Conservation (phyloP, 495 filamentous ascomycete genomes). For the Cercophora newfieldiana region DNA sequence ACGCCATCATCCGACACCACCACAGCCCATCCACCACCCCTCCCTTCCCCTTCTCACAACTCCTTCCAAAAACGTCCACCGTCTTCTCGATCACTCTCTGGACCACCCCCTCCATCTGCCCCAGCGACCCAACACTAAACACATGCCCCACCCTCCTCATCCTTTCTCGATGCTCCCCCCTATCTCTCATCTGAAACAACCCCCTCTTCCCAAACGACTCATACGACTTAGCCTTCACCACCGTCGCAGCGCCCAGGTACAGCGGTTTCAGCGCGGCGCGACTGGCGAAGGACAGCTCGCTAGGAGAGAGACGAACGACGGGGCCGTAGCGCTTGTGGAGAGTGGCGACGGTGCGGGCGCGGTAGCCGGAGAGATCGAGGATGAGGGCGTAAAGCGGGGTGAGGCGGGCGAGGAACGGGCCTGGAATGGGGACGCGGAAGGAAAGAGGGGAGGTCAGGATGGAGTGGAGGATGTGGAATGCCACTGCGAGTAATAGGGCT, state of each 20-base stretch:
- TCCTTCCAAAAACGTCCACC: neutral
- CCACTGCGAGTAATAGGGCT: too few relatives aligned
- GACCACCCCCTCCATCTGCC: neutral
- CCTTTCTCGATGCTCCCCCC: neutral
- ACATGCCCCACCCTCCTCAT: neutral
- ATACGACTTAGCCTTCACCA: neutral
- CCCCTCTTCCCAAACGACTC: neutral
- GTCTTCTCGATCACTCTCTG: neutral
- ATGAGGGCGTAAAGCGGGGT: neutral
- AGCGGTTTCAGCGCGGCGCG: neutral
- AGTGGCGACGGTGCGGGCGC: neutral
- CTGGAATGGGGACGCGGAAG: neutral
- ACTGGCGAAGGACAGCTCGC: neutral
- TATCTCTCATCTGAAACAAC: neutral
- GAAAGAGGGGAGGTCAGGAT: too few relatives aligned
- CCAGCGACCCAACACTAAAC: neutral
- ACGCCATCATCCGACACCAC: neutral
- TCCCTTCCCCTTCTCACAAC: neutral
- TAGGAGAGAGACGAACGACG: neutral
- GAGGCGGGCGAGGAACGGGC: neutral
- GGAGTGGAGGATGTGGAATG: neutral
- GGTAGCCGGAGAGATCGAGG: neutral
- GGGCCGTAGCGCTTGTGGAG: neutral
- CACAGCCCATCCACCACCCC: neutral
- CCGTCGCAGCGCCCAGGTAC: neutral